Base-by-base conservation (phyloP, 2,329 filamentous ascomycete genomes). In the Tolypocladium tropicale region DNA sequence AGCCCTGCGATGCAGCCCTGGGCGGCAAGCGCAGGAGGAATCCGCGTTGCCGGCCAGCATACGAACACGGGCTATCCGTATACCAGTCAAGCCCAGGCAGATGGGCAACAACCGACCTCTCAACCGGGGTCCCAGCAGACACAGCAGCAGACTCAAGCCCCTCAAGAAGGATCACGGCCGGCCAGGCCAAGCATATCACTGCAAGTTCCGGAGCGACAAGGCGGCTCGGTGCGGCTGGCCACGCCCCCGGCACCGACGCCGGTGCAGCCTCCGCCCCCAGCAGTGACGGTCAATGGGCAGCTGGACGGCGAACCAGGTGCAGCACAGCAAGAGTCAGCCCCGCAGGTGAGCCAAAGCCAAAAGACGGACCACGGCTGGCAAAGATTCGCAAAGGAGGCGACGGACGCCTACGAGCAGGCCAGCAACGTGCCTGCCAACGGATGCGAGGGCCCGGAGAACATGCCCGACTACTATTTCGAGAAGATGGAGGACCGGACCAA, bases 1-100 rank as follows among this genome's bases (percentile, higher is more conserved):
- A 89, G 85, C 61, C 84, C 84, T 5, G 86, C 87, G 0, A 88
- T 88, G 60, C 84, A 86, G 12, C 63, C 70, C 10, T 68, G 65
- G 64, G 53, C 4, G 23, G 53, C 57, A 37, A 55, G 57, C 70
- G 49, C 74, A 70, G 39, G 78, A 75, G 69, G 49, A 66, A 67
- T n/a, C 67, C 68, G 46, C 65, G 66, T 55, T 21, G 46, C 56
- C 10, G 46, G 32, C 12, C 54, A 54, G 12, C 39, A 43, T 6
- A 49, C 23, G 28, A 43, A 36, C 2, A 52, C 39, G 4, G 54
- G 53, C 43, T 49, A 56, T 43, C 57, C 43, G 48, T 12, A 23
- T 3, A 23, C 53, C 7, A 56, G 32, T 25, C 55, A 50, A n/a
- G 11, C 23, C 23, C 32, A n/a, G 18, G 28, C 53, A 7, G 21